phyloP scores from a whole-genome alignment of 176 grass and related monocot species.

The Carex parvula region DNA sequence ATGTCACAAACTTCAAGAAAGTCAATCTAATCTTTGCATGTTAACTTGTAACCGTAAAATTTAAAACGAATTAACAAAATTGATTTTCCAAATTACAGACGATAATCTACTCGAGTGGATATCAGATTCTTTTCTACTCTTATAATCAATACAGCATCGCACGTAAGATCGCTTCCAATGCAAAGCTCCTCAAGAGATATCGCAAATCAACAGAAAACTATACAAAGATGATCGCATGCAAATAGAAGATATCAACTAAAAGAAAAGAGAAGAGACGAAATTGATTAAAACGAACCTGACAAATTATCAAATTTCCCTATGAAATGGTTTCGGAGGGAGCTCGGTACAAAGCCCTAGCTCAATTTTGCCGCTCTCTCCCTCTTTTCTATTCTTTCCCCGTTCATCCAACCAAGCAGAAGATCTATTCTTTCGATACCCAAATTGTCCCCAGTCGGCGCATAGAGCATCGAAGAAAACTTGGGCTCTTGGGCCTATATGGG shows the following conservation, averaged over 20 bases:
- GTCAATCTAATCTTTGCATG: neutral
- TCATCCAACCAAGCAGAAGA: neutral
- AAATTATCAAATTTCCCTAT: neutral
- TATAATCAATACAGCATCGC: neutral
- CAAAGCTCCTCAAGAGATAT: neutral
- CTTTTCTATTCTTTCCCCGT: neutral
- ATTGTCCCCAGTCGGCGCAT: neutral
- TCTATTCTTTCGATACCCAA: neutral
- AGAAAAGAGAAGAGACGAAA: neutral
- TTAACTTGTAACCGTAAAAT: neutral
- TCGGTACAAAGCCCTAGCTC: conserved; percentile 11
- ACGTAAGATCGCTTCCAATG: neutral
- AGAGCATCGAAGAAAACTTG: neutral
- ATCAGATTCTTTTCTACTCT: neutral
- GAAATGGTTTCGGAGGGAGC: neutral
- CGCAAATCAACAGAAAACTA: neutral
- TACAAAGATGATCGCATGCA: neutral
- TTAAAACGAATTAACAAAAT: neutral
- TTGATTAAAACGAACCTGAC: neutral
- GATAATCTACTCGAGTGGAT: neutral
- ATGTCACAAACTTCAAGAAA: too few relatives aligned
- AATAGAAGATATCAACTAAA: neutral
- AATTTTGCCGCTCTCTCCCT: neutral
- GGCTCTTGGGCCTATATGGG: neutral
- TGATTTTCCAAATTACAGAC: neutral